Base-by-base conservation (phyloP, 106 monocot species). In the Chionographis japonica region DNA sequence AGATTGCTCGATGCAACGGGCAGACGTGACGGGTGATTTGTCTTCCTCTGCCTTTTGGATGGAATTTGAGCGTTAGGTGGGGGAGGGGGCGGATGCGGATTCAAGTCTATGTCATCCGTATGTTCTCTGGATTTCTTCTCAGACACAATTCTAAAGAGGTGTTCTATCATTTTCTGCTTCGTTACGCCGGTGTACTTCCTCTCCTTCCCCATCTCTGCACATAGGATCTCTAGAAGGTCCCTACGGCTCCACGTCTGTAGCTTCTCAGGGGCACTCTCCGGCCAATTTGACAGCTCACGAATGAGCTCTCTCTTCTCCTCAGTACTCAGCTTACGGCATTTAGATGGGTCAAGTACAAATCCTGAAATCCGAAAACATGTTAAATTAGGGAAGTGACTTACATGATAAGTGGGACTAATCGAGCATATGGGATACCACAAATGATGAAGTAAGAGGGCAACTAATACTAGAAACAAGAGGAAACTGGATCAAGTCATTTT, bases 161-260 rank as follows among this genome's bases (percentile, higher is more conserved):
- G 70, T 18, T 92, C 89, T 18, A 98, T 81, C 46, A 98, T 58
- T 65, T 82, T 89, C 49, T 82, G 78, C 64, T 98, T 98, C 52
- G 92, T 81, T 62, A 98, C 65, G 12, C 97, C 87, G 8, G 89
- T 92, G 62, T 89, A 90, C 65, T 98, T 98, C 69, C 92, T 82
- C 59, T 98, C 87, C 63, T 90, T 87, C 50, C 92, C 97, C 69
- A 87, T 76, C 72, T 98, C 97, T 35, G 77, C 65, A 77, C 97
- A 98, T 11, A 98, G 76, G 69, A 98, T 82, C 64, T 92, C 84
- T 50, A 98, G 19, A 58, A 98, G 85, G 58, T 98, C 97, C 39
- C 76, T 62, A 62, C 97, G 92, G 63, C 78, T 92, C 97, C 97
- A 98, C 63, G 86, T 65, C 54, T 87, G 86, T 2, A 98, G 84